These are phyloP conservation scores for Fusarium zealandicum DNA, from an alignment of 2,329 filamentous ascomycete species.

Conservation along the genomic window DNA sequence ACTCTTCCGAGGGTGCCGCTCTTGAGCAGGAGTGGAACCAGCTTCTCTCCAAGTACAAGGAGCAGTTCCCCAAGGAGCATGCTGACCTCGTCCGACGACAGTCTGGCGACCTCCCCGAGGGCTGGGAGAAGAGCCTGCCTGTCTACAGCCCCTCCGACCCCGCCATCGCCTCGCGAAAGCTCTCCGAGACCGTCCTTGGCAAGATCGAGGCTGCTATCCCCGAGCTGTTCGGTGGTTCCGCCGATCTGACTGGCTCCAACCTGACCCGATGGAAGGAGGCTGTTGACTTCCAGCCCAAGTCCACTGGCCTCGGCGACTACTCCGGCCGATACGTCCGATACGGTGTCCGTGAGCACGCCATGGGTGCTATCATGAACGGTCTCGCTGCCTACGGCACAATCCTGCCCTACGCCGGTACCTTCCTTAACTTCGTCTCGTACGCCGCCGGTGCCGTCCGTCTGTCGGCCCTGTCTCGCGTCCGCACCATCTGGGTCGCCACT, in stretches of 20 bases:
- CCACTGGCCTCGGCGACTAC: constrained; percentile 86
- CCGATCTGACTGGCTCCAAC: constrained; percentile 98
- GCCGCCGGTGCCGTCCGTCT: constrained; percentile 94
- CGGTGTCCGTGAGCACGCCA: constrained; percentile 90
- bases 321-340: constrained; percentile 91
- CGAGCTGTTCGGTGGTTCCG: constrained; percentile 93
- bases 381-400: constrained; percentile 93
- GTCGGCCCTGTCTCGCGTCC: constrained; percentile 88
- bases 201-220: constrained; percentile 85
- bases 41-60: constrained; percentile 84
- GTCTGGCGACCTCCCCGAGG: constrained; percentile 84
- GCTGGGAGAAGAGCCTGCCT: constrained; percentile 94
- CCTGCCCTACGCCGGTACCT: constrained; percentile 93
- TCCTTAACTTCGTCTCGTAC: constrained; percentile 99
- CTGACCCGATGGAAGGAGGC: constrained; percentile 98
- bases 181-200: constrained; percentile 91
- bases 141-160: constrained; percentile 86
- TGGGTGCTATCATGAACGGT: constrained; percentile 95
- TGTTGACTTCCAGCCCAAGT: constrained; percentile 94
- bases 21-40: constrained; percentile 95
- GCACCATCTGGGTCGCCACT: constrained; percentile 93
- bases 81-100: constrained; percentile 84
- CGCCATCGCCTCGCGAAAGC: constrained; percentile 91
- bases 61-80: constrained; percentile 79
- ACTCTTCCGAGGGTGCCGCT: constrained; percentile 83